Conservation (phyloP, 2,329 filamentous ascomycete genomes). For the Fusarium abutilonis region DNA sequence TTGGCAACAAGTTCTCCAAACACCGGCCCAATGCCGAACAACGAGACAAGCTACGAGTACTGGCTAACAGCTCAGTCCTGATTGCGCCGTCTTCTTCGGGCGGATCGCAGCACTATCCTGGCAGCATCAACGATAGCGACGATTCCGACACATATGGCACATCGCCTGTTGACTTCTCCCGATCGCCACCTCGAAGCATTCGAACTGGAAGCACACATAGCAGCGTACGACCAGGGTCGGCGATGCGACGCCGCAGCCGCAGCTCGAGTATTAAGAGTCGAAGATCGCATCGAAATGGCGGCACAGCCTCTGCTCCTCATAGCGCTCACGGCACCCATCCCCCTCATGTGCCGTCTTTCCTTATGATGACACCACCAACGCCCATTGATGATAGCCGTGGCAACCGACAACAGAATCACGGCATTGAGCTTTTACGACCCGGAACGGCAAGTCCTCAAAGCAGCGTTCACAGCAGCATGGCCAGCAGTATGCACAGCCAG, state of each 20-base stretch:
- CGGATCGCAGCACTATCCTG: constrained; percentile 51
- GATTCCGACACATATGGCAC: constrained; percentile 65
- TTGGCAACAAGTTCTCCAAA: constrained; percentile 95
- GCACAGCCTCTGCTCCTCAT: constrained; percentile 36
- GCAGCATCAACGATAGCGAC: constrained; percentile 63
- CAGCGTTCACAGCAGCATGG: constrained; percentile 33
- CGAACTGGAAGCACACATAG: constrained; percentile 59
- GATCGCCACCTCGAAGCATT: constrained; percentile 65
- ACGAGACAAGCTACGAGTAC: constrained; percentile 80
- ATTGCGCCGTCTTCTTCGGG: constrained; percentile 58
- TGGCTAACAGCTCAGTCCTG: constrained; percentile 81
- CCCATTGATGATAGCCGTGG: constrained; percentile 48
- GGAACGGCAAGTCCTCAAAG: constrained; percentile 48
- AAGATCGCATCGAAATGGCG: constrained; percentile 54
- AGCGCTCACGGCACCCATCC: constrained; percentile 33
- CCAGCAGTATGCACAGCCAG: constrained; percentile 34
- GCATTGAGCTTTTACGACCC: constrained; percentile 48
- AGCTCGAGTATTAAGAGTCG: constrained; percentile 63
- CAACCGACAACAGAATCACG: constrained; percentile 37
- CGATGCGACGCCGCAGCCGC: constrained; percentile 57
- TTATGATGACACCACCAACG: constrained; percentile 61
- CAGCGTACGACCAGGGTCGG: constrained; percentile 56
- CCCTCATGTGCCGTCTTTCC: constrained; percentile 52
- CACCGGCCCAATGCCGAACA: constrained; percentile 85
- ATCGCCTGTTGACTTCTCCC: constrained; percentile 66